Base-by-base conservation (phyloP, 495 filamentous ascomycete species). In the Penicillium ochrochloron region DNA sequence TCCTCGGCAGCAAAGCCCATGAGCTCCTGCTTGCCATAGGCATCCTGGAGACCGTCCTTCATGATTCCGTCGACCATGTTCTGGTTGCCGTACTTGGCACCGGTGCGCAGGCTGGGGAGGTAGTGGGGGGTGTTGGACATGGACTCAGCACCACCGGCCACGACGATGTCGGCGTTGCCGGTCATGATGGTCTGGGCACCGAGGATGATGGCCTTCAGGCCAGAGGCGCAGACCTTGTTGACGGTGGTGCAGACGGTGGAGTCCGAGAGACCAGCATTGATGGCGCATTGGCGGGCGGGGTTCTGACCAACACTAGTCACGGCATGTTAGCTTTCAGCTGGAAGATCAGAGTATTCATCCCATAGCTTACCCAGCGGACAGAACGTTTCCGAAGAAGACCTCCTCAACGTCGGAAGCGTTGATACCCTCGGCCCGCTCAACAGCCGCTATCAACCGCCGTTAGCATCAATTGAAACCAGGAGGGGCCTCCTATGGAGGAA, bases 61-160 rank as follows among this genome's bases (percentile, higher is more conserved):
- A 96, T 85, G 64, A 98, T 86, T 57, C 93, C 95, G 74, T 99
- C 95, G 15, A 98, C 84, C 61, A 98, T 80, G 35, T 78, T 86
- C 74, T 91, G 88, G 80, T 97, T 84, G 69, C 95, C 95, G 78
- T 92, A 98, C 81, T 97, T 97, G 73, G 88, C 86, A 54, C 95
- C 95, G 55, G 78, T 86, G 68, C 95, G 91, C 29, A 93, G 81
- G 70, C 82, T 89, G 50, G 92, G 92, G 50, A 97, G 87, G 82
- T 99, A 99, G 81, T 98, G 93, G n/a, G 96, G 96, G 54, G 88
- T 84, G 81, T 97, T 98, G 65, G 92, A 94, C 95, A 99, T 99
- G 79, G 92, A 95, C 83, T 99, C 95, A 62, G 94, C 86, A 62
- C 95, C 95, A 69, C 94, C 95, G 46, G 92, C 96, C 17, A 99